A percentile compares a stretch with the other conserved stretches of the same genome.
These are phyloP conservation scores for Colletotrichum higginsianum DNA, from an alignment of 2,329 filamentous ascomycete species.

Conservation along the genomic window DNA sequence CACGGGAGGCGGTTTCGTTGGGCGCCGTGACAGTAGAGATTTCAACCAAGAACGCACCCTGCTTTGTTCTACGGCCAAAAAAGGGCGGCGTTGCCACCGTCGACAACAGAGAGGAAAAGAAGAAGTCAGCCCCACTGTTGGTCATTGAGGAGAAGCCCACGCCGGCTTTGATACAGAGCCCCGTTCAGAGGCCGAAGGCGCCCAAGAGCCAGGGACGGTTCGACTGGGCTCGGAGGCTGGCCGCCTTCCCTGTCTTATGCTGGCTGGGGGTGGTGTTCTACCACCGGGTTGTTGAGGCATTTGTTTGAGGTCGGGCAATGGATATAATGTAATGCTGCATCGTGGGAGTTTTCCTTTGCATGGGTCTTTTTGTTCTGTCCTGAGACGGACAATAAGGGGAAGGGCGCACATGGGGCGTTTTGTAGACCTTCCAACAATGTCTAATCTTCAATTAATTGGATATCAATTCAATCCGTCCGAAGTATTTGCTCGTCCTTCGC, in stretches of 20 bases:
- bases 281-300: slow-evolving; percentile 30
- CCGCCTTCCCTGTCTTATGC: slow-evolving; percentile 27
- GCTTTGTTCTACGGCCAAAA: slow-evolving; percentile 25
- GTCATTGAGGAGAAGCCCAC: background rate
- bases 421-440: background rate
- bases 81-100: background rate
- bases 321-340: slow-evolving; percentile 12
- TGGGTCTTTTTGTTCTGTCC: background rate
- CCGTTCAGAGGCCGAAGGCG: slow-evolving; percentile 6
- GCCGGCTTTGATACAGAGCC: background rate
- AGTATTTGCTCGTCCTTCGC: background rate
- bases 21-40: slow-evolving; percentile 31
- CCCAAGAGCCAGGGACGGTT: slow-evolving; percentile 3
- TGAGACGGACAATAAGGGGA: background rate
- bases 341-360: background rate
- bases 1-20: slow-evolving; percentile 31
- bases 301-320: slow-evolving; percentile 14
- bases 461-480: background rate
- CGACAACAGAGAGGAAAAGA: background rate
- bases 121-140: background rate
- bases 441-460: slow-evolving; percentile 27
- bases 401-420: slow-evolving; percentile 13
- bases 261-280: slow-evolving; percentile 35
- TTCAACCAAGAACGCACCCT: slow-evolving; percentile 16
- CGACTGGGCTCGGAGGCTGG: slow-evolving; percentile 37